These are phyloP conservation scores for Aciculosporium take DNA, from an alignment of 2,329 filamentous ascomycete genomes.

Conservation along the genomic window DNA sequence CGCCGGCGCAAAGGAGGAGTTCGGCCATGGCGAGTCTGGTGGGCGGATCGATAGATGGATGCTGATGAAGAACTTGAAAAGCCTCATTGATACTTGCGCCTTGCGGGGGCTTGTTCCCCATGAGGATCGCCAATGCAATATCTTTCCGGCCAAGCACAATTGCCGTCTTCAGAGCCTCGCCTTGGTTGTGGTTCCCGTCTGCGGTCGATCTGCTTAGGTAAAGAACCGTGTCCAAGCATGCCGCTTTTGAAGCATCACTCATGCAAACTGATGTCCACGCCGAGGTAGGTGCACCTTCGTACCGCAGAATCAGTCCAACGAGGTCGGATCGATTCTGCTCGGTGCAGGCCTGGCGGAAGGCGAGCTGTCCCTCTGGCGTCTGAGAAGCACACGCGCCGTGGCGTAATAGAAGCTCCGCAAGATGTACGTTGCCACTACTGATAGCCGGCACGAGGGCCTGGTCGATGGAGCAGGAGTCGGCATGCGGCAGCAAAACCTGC, in stretches of 20 bases:
- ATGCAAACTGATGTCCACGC: slow-evolving; percentile 33
- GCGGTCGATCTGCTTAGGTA: slow-evolving; percentile 37
- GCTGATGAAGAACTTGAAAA: slow-evolving; percentile 32
- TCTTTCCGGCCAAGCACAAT: slow-evolving; percentile 35
- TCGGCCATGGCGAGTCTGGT: slow-evolving; percentile 39
- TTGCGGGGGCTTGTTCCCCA: slow-evolving; percentile 37
- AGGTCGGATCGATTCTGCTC: slow-evolving; percentile 30
- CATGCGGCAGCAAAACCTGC: slow-evolving; percentile 37
- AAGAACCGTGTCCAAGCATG: slow-evolving; percentile 35
- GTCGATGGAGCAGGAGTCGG: slow-evolving; percentile 36
- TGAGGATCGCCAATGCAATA: slow-evolving; percentile 39
- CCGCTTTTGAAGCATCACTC: slow-evolving; percentile 35
- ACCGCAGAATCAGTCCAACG: slow-evolving; percentile 33
- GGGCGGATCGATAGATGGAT: slow-evolving; percentile 30
- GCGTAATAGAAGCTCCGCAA: slow-evolving; percentile 33
- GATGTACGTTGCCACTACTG: slow-evolving; percentile 24
- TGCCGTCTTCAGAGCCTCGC: slow-evolving; percentile 37
- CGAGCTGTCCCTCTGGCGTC: slow-evolving; percentile 35
- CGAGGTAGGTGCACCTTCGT: slow-evolving; percentile 30
- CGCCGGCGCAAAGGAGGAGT: slow-evolving; percentile 43
- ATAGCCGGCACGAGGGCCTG: slow-evolving; percentile 35
- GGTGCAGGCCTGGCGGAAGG: slow-evolving; percentile 37
- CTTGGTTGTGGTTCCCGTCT: slow-evolving; percentile 37
- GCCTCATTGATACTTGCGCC: slow-evolving; percentile 33
- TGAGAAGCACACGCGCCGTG: slow-evolving; percentile 36